Conservation (phyloP, 2,329 filamentous ascomycete species). For the Orbilia quercus region DNA sequence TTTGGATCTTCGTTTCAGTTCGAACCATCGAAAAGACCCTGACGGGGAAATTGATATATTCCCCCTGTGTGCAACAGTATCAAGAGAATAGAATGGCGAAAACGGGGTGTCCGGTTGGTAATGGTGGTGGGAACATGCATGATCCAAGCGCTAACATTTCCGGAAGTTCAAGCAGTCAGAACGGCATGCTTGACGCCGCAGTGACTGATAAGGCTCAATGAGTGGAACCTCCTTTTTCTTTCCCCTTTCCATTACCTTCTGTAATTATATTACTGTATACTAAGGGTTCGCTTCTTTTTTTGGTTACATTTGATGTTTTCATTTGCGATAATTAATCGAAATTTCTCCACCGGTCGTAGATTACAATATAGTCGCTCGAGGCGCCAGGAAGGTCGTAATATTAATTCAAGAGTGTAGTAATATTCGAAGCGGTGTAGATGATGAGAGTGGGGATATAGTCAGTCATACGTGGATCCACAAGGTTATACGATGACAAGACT, state of each 20-base stretch:
- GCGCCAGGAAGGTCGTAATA: neutral
- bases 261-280: neutral
- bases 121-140: neutral
- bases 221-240: neutral
- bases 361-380: neutral
- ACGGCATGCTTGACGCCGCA: constrained; percentile 18
- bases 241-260: neutral
- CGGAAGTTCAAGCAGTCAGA: constrained; percentile 34
- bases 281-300: neutral
- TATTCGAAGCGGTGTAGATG: constrained; percentile 11
- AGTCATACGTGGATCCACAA: constrained; percentile 22
- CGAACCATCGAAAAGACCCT: constrained; percentile 67
- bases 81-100: constrained; percentile 48
- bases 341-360: neutral
- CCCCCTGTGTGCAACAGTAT: constrained; percentile 67
- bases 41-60: constrained; percentile 68
- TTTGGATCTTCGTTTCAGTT: constrained; percentile 69
- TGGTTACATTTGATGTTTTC: neutral
- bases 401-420: constrained; percentile 4
- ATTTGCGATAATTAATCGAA: neutral
- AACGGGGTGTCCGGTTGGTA: constrained; percentile 11
- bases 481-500: constrained; percentile 15
- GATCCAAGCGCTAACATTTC: constrained; percentile 23
- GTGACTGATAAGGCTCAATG: constrained; percentile 8
- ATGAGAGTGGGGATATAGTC: constrained; percentile 9